phyloP scores from a whole-genome alignment of 495 filamentous ascomycete species.

The Penicillium nucicola region DNA sequence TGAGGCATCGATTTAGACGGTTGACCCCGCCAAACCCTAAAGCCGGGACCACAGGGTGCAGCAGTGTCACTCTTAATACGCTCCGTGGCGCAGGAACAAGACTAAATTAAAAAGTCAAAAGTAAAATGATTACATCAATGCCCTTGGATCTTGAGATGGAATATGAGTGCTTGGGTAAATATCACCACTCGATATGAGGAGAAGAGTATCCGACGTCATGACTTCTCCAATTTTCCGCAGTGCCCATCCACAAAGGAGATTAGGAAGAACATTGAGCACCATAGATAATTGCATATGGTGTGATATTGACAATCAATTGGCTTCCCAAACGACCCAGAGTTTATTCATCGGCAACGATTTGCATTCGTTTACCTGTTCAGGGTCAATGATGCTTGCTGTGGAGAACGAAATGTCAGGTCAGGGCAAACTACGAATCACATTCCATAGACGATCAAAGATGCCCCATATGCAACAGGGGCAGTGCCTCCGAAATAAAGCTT shows the following conservation, averaged over 20 bases:
- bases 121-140: too few species aligned
- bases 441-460: background rate
- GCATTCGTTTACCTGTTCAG: background rate
- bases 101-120: too few species aligned
- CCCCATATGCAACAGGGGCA: background rate
- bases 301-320: background rate
- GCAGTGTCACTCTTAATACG: too few species aligned
- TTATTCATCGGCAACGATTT: background rate
- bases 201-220: conserved; percentile 4
- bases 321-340: too few species aligned
- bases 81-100: too few species aligned
- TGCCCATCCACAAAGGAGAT: background rate
- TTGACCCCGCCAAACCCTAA: too few species aligned
- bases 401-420: background rate
- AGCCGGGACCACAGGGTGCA: too few species aligned
- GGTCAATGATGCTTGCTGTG: conserved; percentile 2
- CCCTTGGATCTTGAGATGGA: background rate
- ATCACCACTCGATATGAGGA: background rate
- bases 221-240: background rate
- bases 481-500: background rate
- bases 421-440: background rate
- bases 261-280: too few species aligned
- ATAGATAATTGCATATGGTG: too few species aligned
- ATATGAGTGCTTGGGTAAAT: background rate
- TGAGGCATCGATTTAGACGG: too few species aligned